phyloP scores from a whole-genome alignment of 495 filamentous ascomycete species.

The Penicillium paxilli region DNA sequence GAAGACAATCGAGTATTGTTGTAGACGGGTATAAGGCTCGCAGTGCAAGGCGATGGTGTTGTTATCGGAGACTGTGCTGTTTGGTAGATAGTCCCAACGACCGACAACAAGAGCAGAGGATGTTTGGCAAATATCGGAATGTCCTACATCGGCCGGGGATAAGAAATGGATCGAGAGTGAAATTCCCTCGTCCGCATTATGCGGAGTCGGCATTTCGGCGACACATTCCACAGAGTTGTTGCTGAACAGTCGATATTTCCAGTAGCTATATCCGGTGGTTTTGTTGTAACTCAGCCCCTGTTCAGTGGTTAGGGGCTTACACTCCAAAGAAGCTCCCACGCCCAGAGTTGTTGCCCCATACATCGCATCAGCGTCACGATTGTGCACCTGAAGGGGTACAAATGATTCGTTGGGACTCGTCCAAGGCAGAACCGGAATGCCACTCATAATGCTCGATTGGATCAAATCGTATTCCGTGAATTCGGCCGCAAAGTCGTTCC shows the following conservation, averaged over 20 bases:
- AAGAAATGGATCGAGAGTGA: constrained; percentile 41
- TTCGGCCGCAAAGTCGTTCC: constrained; percentile 37
- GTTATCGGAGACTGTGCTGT: constrained; percentile 21
- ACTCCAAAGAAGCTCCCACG: constrained; percentile 33
- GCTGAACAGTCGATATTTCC: constrained; percentile 30
- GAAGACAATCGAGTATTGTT: constrained; percentile 31
- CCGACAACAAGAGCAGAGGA: constrained; percentile 39
- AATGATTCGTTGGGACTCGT: constrained; percentile 38
- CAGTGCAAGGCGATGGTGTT: constrained; percentile 43
- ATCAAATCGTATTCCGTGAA: constrained; percentile 45
- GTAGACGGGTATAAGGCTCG: constrained; percentile 28
- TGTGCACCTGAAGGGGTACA: constrained; percentile 28
- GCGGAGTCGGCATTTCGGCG: constrained; percentile 27
- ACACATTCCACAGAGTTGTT: constrained; percentile 27
- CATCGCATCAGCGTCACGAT: constrained; percentile 23
- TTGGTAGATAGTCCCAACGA: constrained; percentile 38
- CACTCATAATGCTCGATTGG: constrained; percentile 42
- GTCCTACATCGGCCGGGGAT: constrained; percentile 23
- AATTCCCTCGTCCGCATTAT: constrained; percentile 25
- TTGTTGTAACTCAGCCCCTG: constrained; percentile 15
- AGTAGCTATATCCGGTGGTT: constrained; percentile 19
- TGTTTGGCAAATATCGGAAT: constrained; percentile 34
- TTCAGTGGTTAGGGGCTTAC: constrained; percentile 18
- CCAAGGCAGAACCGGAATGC: constrained; percentile 39
- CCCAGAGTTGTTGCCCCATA: constrained; percentile 36